Evolutionary conservation across 352 stramenopile species (phyloP).

Genomic region (Pythium apleroticum): DNA sequence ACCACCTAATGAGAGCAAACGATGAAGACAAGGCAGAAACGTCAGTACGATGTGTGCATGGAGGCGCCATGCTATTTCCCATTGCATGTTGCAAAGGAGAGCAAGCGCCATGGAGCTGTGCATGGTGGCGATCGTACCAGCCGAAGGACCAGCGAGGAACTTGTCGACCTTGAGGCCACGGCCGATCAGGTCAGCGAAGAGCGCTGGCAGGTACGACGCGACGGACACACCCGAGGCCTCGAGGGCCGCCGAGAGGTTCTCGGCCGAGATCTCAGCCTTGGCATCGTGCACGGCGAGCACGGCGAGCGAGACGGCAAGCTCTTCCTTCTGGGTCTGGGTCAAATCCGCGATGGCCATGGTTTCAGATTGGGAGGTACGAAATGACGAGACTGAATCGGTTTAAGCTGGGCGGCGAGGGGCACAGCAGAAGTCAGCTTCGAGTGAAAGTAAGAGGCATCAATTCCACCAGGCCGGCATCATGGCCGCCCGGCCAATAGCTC

Average conservation of each 20-base stretch:
- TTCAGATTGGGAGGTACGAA: constrained; percentile 54
- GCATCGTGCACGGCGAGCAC: constrained; percentile 79
- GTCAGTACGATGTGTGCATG: constrained; percentile 8
- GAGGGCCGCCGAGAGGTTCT: constrained; percentile 75
- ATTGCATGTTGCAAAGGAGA: not conserved
- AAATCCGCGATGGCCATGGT: constrained; percentile 87
- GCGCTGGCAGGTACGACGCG: constrained; percentile 69
- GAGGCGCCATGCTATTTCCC: not conserved
- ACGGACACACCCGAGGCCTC: constrained; percentile 80
- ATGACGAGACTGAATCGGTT: constrained; percentile 81
- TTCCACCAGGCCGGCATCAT: constrained; percentile 3
- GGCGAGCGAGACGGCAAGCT: constrained; percentile 83
- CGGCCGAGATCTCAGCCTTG: constrained; percentile 72
- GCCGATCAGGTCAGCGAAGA: constrained; percentile 83
- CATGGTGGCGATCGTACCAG: constrained; percentile 48
- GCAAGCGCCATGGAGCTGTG: not conserved
- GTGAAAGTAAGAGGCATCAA: constrained; percentile 25
- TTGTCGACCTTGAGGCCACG: constrained; percentile 85
- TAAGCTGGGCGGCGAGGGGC: constrained; percentile 55
- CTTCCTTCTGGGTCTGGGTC: constrained; percentile 80
- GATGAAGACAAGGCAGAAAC: constrained; percentile 10
- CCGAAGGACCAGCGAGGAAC: constrained; percentile 85
- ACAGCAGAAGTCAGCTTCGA: constrained; percentile 76
- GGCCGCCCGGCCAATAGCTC: constrained; percentile 1
- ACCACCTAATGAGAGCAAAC: constrained; percentile 30